These are phyloP conservation scores for Ophiostoma novo-ulmi DNA, from an alignment of 2,329 filamentous ascomycete species.

Conservation along the genomic window DNA sequence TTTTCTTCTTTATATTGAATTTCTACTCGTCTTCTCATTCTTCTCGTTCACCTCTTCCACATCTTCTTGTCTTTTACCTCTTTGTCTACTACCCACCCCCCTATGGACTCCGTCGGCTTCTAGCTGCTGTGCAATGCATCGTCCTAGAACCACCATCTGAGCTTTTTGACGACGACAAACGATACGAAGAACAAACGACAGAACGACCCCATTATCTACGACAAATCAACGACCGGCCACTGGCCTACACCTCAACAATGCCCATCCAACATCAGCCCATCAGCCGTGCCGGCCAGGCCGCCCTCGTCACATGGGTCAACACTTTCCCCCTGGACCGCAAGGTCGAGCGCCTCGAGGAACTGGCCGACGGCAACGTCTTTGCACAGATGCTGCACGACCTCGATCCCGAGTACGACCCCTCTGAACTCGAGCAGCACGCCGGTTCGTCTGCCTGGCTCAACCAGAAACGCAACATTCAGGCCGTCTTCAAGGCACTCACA, in stretches of 20 bases:
- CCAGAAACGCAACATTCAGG: constrained; percentile 89
- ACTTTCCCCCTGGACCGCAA: constrained; percentile 43
- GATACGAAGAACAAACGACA: not conserved
- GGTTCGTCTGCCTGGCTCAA: constrained; percentile 43
- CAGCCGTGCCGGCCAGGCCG: constrained; percentile 44
- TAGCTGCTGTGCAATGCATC: constrained; percentile 12
- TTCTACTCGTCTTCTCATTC: not conserved
- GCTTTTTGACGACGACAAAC: not conserved
- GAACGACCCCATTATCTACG: not conserved
- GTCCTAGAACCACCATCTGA: not conserved
- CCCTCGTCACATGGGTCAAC: constrained; percentile 54
- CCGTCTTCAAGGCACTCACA: constrained; percentile 78
- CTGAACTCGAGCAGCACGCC: constrained; percentile 47
- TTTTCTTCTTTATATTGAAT: not conserved
- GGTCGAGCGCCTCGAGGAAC: constrained; percentile 47
- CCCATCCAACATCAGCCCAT: constrained; percentile 33
- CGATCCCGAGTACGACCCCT: constrained; percentile 52
- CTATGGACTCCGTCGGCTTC: not conserved
- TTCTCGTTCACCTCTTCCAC: not conserved
- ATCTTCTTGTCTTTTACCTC: not conserved
- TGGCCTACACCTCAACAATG: constrained; percentile 30
- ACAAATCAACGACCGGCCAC: not conserved
- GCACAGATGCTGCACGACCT: constrained; percentile 54
- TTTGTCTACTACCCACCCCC: not conserved
- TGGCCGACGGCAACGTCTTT: constrained; percentile 51